Base-by-base conservation (phyloP, 2,329 filamentous ascomycete genomes). In the Dendrostoma leiphaemia region DNA sequence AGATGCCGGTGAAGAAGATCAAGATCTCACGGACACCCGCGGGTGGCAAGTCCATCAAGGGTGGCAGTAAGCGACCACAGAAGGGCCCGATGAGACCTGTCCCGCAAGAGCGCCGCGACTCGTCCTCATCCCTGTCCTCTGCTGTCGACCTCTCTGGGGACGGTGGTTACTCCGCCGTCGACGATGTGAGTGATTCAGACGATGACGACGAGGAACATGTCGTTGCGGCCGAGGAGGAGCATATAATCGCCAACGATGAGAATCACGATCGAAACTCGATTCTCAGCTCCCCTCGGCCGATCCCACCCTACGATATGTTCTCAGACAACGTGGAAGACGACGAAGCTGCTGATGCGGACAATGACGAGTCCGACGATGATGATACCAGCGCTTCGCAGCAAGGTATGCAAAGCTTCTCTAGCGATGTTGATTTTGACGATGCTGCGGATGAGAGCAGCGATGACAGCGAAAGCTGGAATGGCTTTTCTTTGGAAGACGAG, bases 201-300 rank as follows among this genome's bases (percentile, higher is more conserved):
- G 82, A 92, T 59, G 86, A 90, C 60, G 89, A 93, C 68, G 87
- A 93, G 69, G 83, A 89, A 60, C 83, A 89, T 77, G 83, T 93
- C 53, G 82, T 88, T 65, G 83, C 85, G 77, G 80, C 84, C 75
- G 90, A 94, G 80, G 89, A 91, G 74, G 80, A 85, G 69, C 83
- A 86, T 62, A 90, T 92, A 59, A 76, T 89, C 54, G 70, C 71
- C 53, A 71, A 77, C 60, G 71, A 69, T 59, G 65, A 68, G 61
- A 67, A 67, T 28, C 67, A 72, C 35, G 67, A 68, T 57, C 63
- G 60, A 60, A 63, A 68, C 63, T 69, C 50, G 63, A 63, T 69
- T 63, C 68, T 52, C 62, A 69, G 67, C 63, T 71, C 79, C 73
- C 76, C 80, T 79, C 80, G 79, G 76, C 77, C 81, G 66, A 69